Evolutionary conservation across 768 basidiomycete species (phyloP), one percentile per base, ranked within the genome.

Genomic region (Leccinum truebloodii): DNA sequence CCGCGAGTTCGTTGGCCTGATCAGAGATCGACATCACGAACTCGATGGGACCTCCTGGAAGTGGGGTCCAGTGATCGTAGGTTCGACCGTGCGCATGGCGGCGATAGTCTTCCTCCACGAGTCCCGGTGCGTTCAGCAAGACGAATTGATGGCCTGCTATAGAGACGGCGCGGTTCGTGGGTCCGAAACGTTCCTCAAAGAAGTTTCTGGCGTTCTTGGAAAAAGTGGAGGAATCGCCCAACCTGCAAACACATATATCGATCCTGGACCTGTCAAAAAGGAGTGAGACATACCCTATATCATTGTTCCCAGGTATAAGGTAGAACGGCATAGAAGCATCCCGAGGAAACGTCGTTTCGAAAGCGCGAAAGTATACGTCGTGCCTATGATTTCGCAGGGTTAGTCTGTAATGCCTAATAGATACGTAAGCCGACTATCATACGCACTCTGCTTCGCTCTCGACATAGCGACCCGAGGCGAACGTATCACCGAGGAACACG

Each of bases 61-160:
- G 70, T 6, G 87, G 80, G 41, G 67, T 68, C 88, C 88, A 91
- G 44, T 80, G 71, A 39, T 80, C 79, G 63, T 84, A 91, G 9
- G 77, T 71, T 16, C 77, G 68, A 8, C 78, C 79, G 14, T 71
- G 77, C 3, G 79, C 82, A 22, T 85, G 78, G 30, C 87, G 84
- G 34, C 80, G 80, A 67, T 92, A 91, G 67, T 92, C 90, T 72
- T 93, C 90, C 59, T 94, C 91, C 13, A 92, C 86, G 24, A 94
- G 79, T n/a, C 84, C 87, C 2, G 92, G 87, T 3, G 90, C 85
- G 67, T 94, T 85, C 20, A 94, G 72, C 52, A 86, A 76, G n/a
- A 93, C 70, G 53, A 94, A 81, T 0, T 85, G 85, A 67, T 92
- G 88, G 52, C 88, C 92, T 8, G 83, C 82, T 61, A 93, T 76